A percentile compares a stretch with the other conserved stretches of the same genome.
These are phyloP conservation scores for Dioszegia aurantiaca DNA, from an alignment of 768 basidiomycete genomes.

Conservation along the genomic window DNA sequence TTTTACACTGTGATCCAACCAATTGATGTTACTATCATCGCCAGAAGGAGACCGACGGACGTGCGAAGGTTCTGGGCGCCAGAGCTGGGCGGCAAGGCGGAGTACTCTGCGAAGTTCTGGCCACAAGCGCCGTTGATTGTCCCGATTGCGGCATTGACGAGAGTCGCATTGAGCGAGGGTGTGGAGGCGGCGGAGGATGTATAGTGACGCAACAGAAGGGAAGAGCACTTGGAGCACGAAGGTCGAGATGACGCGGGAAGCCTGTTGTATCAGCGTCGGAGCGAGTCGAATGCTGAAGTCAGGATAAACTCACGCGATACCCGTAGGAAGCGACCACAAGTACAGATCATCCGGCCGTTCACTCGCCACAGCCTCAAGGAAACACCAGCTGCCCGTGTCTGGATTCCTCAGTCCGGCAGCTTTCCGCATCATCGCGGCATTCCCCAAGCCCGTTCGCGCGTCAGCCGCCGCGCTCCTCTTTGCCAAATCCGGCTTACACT, in stretches of 20 bases:
- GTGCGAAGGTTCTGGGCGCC: neutral
- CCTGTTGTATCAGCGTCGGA: constrained; percentile 15
- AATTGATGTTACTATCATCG: neutral
- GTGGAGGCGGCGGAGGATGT: constrained; percentile 19
- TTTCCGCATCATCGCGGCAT: constrained; percentile 30
- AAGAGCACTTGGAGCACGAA: constrained; percentile 42
- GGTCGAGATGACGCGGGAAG: constrained; percentile 34
- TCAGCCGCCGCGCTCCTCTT: constrained; percentile 24
- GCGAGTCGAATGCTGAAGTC: too few species aligned
- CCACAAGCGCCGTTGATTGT: constrained; percentile 39
- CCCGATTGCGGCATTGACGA: constrained; percentile 30
- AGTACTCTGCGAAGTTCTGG: constrained; percentile 17
- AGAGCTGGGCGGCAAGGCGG: neutral
- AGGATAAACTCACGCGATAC: constrained; percentile 33
- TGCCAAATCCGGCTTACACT: constrained; percentile 34
- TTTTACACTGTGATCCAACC: too few species aligned
- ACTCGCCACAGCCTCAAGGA: constrained; percentile 30
- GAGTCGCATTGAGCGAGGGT: constrained; percentile 33
- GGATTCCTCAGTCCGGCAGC: constrained; percentile 26
- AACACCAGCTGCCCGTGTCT: constrained; percentile 39
- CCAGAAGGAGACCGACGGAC: neutral
- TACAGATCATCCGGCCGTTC: constrained; percentile 41
- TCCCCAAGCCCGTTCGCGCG: constrained; percentile 29
- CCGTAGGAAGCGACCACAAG: constrained; percentile 37
- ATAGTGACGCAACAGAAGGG: constrained; percentile 31